Percentiles rank a stretch among this genome's conserved stretches.
Evolutionary conservation across 352 stramenopile species (phyloP).

Genomic region (Thalassiosira oceanica): DNA sequence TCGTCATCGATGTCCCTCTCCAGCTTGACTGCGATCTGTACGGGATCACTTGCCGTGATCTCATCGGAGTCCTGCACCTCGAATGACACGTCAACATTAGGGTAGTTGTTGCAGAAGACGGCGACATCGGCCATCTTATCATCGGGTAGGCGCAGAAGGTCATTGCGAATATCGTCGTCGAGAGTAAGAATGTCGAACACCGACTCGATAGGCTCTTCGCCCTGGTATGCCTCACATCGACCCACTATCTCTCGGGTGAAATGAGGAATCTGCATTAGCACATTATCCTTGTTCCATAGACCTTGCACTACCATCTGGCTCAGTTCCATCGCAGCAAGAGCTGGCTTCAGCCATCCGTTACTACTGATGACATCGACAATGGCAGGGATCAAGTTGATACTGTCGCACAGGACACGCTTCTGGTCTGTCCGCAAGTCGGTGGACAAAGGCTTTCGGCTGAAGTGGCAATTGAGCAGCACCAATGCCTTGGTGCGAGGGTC

Average conservation of each 20-base stretch:
- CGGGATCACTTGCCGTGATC: conserved; percentile 87
- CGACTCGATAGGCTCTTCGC: conserved; percentile 82
- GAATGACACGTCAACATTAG: conserved; percentile 94
- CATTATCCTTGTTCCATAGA: conserved; percentile 96
- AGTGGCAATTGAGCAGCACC: too few species aligned
- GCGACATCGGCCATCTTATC: conserved; percentile 94
- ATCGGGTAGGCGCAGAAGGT: conserved; percentile 88
- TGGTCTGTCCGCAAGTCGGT: too few species aligned
- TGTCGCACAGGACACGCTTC: too few species aligned
- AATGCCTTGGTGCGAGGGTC: too few species aligned
- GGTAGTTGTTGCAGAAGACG: conserved; percentile 99
- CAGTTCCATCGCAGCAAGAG: too few species aligned
- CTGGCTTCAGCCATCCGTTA: too few species aligned
- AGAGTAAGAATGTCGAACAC: conserved; percentile 91
- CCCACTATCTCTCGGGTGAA: conserved; percentile 89
- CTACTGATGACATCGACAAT: too few species aligned
- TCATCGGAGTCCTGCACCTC: conserved; percentile 90
- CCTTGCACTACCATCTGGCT: too few species aligned
- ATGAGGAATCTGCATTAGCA: conserved; percentile 94
- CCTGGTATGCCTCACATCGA: conserved; percentile 64
- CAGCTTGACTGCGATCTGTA: conserved; percentile 86
- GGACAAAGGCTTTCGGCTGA: too few species aligned
- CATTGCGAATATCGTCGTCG: conserved; percentile 88
- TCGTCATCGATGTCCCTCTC: conserved; percentile 93
- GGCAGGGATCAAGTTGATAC: too few species aligned